Evolutionary conservation across 352 stramenopile species (phyloP).

Genomic region (Pseudoperonospora humuli): DNA sequence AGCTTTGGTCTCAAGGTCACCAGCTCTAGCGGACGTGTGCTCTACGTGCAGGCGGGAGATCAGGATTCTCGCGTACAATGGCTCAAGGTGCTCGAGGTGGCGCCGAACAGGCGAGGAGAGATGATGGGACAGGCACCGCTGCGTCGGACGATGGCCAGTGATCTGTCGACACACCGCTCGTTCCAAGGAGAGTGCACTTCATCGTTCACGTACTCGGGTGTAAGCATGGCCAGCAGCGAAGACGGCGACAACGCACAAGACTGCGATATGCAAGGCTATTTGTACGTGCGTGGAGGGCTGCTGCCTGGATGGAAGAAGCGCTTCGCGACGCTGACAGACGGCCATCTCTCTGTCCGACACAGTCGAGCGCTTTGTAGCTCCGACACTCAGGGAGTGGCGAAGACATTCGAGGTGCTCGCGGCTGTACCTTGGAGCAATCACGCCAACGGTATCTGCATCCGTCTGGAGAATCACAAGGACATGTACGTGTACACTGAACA

Average conservation of each 20-base stretch:
- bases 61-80: conserved; percentile 36
- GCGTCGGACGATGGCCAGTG: conserved; percentile 37
- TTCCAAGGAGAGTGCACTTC: conserved; percentile 9
- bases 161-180: conserved; percentile 26
- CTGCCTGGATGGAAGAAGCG: conserved; percentile 49
- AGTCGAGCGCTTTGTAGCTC: conserved; percentile 19
- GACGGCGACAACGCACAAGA: conserved; percentile 30
- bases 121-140: conserved; percentile 22
- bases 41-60: conserved; percentile 55
- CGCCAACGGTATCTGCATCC: conserved; percentile 37
- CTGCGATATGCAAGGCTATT: conserved; percentile 33
- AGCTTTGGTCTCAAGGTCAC: conserved; percentile 50
- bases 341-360: conserved; percentile 33
- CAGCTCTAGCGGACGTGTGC: conserved; percentile 49
- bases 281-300: conserved; percentile 33
- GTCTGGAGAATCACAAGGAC: conserved; percentile 47
- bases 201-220: conserved; percentile 20
- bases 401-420: conserved; percentile 40
- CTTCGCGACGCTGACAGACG: conserved; percentile 38
- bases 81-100: conserved; percentile 47
- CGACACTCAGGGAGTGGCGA: conserved; percentile 24
- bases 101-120: conserved; percentile 22
- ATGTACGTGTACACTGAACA: conserved; percentile 39
- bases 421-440: conserved; percentile 34
- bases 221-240: conserved; percentile 44